Conservation (phyloP, 2,329 filamentous ascomycete genomes). For the Cladosporium sphaerospermum region DNA sequence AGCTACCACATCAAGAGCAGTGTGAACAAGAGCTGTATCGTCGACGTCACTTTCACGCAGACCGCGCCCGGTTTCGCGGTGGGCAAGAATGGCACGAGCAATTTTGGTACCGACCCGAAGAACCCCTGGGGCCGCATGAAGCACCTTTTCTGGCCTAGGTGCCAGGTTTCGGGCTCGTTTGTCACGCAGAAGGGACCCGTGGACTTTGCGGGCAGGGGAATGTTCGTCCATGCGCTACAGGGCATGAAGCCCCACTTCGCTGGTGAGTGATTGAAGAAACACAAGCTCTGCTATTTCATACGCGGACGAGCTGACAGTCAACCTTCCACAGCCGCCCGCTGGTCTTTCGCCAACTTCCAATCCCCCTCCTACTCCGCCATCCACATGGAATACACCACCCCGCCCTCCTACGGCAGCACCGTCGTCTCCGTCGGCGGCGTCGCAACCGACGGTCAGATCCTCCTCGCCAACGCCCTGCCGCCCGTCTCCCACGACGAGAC, state of each 20-base stretch:
- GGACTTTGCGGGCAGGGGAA: constrained; percentile 71
- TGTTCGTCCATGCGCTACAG: constrained; percentile 82
- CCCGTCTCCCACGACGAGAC: constrained; percentile 62
- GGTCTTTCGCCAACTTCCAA: constrained; percentile 94
- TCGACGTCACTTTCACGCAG: constrained; percentile 78
- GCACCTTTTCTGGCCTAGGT: constrained; percentile 92
- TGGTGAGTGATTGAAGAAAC: constrained; percentile 42
- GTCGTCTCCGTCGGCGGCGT: constrained; percentile 77
- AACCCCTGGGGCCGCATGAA: constrained; percentile 90
- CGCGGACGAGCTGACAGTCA: neutral
- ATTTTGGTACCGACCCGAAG: constrained; percentile 77
- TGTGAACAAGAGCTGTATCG: constrained; percentile 70
- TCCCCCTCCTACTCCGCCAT: constrained; percentile 78
- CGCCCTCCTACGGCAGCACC: constrained; percentile 83
- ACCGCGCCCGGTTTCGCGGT: constrained; percentile 73
- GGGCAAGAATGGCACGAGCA: constrained; percentile 75
- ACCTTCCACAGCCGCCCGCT: constrained; percentile 58
- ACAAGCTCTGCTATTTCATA: constrained; percentile 1
- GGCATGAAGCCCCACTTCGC: constrained; percentile 99
- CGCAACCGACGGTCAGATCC: constrained; percentile 70
- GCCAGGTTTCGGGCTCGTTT: constrained; percentile 73
- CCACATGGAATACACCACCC: constrained; percentile 94
- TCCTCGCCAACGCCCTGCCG: constrained; percentile 63
- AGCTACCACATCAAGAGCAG: constrained; percentile 86
- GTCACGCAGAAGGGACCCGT: constrained; percentile 74